phyloP scores from a whole-genome alignment of 345 rosid genomes.

The Iberis pinnata region DNA sequence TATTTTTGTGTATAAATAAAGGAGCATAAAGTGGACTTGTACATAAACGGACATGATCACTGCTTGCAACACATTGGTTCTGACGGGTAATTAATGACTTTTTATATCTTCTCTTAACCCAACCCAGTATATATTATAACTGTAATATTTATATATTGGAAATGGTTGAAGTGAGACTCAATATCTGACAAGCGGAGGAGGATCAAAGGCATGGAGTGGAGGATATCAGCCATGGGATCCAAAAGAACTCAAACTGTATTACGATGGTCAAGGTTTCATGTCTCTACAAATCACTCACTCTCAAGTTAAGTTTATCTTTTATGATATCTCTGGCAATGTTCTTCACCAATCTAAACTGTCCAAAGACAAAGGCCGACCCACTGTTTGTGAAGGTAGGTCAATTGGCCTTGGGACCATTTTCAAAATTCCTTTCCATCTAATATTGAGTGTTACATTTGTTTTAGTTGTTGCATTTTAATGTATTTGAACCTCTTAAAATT shows the following conservation, averaged over 20 bases:
- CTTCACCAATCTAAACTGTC: conserved; percentile 41
- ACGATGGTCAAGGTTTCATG: conserved; percentile 82
- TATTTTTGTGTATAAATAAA: conserved; percentile 12
- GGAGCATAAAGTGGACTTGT: conserved; percentile 44
- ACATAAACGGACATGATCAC: conserved; percentile 60
- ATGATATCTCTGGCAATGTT: conserved; percentile 46
- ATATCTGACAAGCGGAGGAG: conserved; percentile 69
- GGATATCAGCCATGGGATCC: conserved; percentile 36
- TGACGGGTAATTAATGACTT: conserved; percentile 27
- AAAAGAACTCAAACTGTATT: conserved; percentile 50
- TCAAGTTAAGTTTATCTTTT: conserved; percentile 30
- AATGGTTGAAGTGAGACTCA: conserved; percentile 38
- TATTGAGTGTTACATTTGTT: too few relatives aligned
- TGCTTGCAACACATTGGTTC: conserved; percentile 47
- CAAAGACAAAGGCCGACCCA: too few relatives aligned
- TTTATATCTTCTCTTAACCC: neutral
- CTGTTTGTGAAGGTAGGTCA: too few relatives aligned
- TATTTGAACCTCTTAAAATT: too few relatives aligned
- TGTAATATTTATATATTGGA: neutral
- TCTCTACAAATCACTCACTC: conserved; percentile 37
- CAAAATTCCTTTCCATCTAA: too few relatives aligned
- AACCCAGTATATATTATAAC: too few relatives aligned
- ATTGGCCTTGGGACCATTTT: too few relatives aligned
- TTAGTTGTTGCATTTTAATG: too few relatives aligned
- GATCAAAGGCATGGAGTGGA: conserved; percentile 82